Conservation (phyloP, 495 filamentous ascomycete species). For the Letharia lupina region DNA sequence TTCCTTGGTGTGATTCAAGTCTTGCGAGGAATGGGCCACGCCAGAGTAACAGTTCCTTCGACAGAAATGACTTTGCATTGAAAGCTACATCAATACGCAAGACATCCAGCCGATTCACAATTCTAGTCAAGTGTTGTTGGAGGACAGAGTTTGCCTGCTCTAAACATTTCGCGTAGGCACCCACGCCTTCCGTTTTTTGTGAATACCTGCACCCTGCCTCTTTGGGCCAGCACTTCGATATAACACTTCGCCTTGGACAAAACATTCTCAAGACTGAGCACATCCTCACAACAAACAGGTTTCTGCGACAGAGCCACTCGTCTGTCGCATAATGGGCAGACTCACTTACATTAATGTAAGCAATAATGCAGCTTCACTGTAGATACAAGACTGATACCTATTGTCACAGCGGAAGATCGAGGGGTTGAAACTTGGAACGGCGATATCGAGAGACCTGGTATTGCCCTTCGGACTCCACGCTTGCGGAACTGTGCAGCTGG, state of each 20-base stretch:
- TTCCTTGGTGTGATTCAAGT: neutral
- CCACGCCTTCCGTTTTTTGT: neutral
- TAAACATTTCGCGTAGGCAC: neutral
- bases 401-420: constrained; percentile 34
- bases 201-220: neutral
- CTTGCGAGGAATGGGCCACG: neutral
- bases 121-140: neutral
- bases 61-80: neutral
- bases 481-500: neutral
- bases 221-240: neutral
- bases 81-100: neutral
- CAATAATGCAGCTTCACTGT: neutral
- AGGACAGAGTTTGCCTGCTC: neutral
- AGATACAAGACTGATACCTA: neutral
- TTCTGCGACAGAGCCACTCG: neutral
- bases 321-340: constrained; percentile 29
- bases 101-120: neutral
- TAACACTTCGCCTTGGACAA: neutral
- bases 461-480: constrained; percentile 17
- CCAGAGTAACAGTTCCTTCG: neutral
- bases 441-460: constrained; percentile 40
- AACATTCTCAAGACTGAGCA: neutral
- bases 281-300: neutral
- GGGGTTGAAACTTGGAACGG: constrained; percentile 38
- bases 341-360: constrained; percentile 36